Percentiles rank a stretch among this genome's conserved stretches.
These are phyloP conservation scores for Hypoxylon intermedium DNA, from an alignment of 495 filamentous ascomycete species.

Conservation along the genomic window DNA sequence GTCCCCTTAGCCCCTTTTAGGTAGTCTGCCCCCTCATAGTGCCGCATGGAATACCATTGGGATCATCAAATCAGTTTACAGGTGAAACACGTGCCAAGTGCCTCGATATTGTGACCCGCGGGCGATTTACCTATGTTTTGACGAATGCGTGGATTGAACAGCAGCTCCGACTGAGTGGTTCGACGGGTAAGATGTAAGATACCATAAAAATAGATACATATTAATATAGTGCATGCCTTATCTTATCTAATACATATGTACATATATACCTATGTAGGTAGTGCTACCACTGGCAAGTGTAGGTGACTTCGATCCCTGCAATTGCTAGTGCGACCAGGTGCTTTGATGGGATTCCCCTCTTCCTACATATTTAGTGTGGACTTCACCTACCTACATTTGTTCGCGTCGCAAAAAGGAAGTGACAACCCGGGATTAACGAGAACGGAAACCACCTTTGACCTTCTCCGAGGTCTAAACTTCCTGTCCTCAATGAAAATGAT, in stretches of 20 bases:
- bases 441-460: slow-evolving; percentile 43
- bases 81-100: too few relatives aligned
- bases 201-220: background rate
- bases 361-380: background rate
- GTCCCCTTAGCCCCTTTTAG: too few relatives aligned
- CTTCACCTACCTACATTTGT: slow-evolving; percentile 11
- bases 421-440: slow-evolving; percentile 32
- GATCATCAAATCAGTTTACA: too few relatives aligned
- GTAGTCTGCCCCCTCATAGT: too few relatives aligned
- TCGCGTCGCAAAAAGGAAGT: slow-evolving; percentile 27
- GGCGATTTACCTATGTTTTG: too few relatives aligned
- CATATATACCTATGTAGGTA: too few relatives aligned
- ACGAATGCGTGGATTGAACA: too few relatives aligned
- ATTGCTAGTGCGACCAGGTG: background rate
- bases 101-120: too few relatives aligned
- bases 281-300: too few relatives aligned
- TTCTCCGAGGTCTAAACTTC: slow-evolving; percentile 21
- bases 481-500: slow-evolving; percentile 39
- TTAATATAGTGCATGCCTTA: background rate
- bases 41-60: too few relatives aligned
- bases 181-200: background rate
- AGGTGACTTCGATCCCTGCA: too few relatives aligned
- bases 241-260: background rate
- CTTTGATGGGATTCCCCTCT: slow-evolving; percentile 30
- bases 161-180: too few relatives aligned